These are phyloP conservation scores for Colletotrichum destructivum DNA, from an alignment of 2,329 filamentous ascomycete genomes.

Conservation along the genomic window DNA sequence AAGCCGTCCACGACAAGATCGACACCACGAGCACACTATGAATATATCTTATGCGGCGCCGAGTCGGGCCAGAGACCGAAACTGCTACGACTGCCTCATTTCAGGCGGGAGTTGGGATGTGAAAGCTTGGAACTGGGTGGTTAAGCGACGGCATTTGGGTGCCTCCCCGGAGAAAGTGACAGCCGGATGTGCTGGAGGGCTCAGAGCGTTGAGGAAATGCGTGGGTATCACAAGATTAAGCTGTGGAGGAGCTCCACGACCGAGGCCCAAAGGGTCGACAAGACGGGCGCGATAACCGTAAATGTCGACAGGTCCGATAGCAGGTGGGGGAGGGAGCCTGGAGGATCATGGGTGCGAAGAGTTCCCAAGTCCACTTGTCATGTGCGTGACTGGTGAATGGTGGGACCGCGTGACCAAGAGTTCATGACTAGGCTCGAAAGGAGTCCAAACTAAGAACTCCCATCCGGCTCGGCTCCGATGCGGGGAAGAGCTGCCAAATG, in stretches of 20 bases:
- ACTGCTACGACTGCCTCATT: slow-evolving; percentile 12
- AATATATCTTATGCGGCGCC: background rate
- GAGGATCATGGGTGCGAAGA: slow-evolving; percentile 9
- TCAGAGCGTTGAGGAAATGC: slow-evolving; percentile 16
- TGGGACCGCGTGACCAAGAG: background rate
- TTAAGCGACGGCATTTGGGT: slow-evolving; percentile 34
- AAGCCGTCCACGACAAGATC: background rate
- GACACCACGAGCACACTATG: no score
- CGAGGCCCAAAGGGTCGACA: slow-evolving; percentile 14
- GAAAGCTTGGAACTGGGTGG: slow-evolving; percentile 4
- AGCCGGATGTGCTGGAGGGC: background rate
- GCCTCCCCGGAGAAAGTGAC: background rate
- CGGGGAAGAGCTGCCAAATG: slow-evolving; percentile 1
- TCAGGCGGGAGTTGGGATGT: slow-evolving; percentile 29
- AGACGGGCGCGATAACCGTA: slow-evolving; percentile 29
- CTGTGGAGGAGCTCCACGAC: slow-evolving; percentile 24
- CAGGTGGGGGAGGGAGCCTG: background rate
- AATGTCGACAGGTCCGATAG: slow-evolving; percentile 29
- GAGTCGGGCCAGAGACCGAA: slow-evolving; percentile 11
- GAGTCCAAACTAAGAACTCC: background rate
- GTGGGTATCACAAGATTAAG: slow-evolving; percentile 33
- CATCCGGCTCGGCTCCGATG: slow-evolving; percentile 33
- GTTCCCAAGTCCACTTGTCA: slow-evolving; percentile 9
- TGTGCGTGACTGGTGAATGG: slow-evolving; percentile 15
- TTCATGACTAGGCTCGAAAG: slow-evolving; percentile 5